phyloP scores from a whole-genome alignment of 148 eudicot genomes.

The Vaccinium vitisidaea region DNA sequence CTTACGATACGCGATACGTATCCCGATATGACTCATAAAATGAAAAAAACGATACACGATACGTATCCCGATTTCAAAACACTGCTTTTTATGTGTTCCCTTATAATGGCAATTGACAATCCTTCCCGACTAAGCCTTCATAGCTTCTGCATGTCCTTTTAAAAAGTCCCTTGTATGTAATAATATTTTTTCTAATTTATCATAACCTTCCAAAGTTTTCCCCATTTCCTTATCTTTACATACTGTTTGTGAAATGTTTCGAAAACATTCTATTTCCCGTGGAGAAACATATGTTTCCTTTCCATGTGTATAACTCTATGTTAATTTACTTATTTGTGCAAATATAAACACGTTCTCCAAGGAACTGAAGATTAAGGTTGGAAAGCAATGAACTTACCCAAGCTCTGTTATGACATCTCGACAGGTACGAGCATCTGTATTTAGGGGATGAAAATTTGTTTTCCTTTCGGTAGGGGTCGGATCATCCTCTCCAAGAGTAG shows the following conservation, averaged over 20 bases:
- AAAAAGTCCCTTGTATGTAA: not conserved
- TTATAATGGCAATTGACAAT: not conserved
- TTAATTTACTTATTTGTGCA: not conserved
- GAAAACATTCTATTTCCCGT: not conserved
- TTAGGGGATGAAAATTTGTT: conserved; percentile 51
- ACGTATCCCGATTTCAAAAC: too few relatives aligned
- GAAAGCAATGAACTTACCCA: conserved; percentile 47
- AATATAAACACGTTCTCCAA: not conserved
- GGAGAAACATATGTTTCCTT: conserved; percentile 1
- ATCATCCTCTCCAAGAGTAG: conserved; percentile 66
- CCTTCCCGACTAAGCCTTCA: not conserved
- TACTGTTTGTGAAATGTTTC: not conserved
- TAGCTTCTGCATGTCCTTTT: not conserved
- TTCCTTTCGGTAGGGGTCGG: conserved; percentile 62
- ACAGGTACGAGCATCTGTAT: conserved; percentile 98
- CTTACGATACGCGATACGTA: too few relatives aligned
- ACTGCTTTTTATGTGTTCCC: not conserved
- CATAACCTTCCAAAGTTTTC: not conserved
- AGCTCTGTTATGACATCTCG: conserved; percentile 95
- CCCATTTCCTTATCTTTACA: not conserved
- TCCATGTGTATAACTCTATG: not conserved
- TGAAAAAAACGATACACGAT: too few relatives aligned
- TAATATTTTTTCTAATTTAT: not conserved
- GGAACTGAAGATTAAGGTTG: not conserved
- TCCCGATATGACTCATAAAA: too few relatives aligned